phyloP scores from a whole-genome alignment of 441 rosid genomes.

The Pelargonium citronellum region DNA sequence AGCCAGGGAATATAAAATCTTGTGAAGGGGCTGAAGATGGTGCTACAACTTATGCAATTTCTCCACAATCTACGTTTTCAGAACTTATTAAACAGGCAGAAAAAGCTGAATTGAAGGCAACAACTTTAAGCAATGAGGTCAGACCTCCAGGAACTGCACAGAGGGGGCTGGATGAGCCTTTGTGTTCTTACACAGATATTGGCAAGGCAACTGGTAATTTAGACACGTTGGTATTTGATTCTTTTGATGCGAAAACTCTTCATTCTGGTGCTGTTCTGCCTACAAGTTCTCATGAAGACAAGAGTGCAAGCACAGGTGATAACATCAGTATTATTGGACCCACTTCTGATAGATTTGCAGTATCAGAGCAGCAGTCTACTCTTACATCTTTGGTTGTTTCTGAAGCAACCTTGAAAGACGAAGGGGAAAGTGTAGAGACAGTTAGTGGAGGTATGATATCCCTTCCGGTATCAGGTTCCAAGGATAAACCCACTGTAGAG shows the following conservation, averaged over 20 bases:
- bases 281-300: not conserved
- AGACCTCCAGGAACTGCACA: slow-evolving; percentile 25
- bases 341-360: slow-evolving; percentile 19
- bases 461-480: slow-evolving; percentile 31
- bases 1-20: slow-evolving; percentile 13
- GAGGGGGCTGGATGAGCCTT: slow-evolving; percentile 29
- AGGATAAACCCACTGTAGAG: slow-evolving; percentile 49
- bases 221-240: slow-evolving; percentile 21
- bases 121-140: slow-evolving; percentile 24
- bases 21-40: slow-evolving; percentile 29
- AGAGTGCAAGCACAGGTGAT: slow-evolving; percentile 20
- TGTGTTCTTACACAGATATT: slow-evolving; percentile 23
- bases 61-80: slow-evolving; percentile 20
- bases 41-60: slow-evolving; percentile 25
- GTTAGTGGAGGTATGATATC: slow-evolving; percentile 22
- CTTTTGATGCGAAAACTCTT: slow-evolving; percentile 18
- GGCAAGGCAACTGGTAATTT: slow-evolving; percentile 18
- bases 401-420: slow-evolving; percentile 26
- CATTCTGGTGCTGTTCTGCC: slow-evolving; percentile 15
- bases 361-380: slow-evolving; percentile 31
- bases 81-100: slow-evolving; percentile 16
- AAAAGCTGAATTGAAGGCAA: slow-evolving; percentile 24
- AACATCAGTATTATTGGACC: slow-evolving; percentile 13
- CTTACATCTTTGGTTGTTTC: slow-evolving; percentile 25
- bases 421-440: slow-evolving; percentile 31